phyloP scores from a whole-genome alignment of 2,329 filamentous ascomycete species.

The Sclerotinia nivalis region DNA sequence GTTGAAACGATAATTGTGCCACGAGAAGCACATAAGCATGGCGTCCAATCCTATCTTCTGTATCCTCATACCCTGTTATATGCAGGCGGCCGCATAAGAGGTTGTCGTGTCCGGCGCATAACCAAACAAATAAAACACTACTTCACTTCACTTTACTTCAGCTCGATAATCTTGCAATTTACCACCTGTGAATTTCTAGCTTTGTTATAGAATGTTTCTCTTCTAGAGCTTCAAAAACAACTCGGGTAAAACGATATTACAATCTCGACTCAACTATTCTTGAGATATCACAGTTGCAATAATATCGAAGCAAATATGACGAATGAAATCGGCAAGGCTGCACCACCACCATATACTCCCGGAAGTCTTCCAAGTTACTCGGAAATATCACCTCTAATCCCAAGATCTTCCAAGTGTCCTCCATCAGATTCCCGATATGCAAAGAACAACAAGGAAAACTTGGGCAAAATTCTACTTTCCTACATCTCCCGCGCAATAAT shows the following conservation, averaged over 20 bases:
- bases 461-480: too few relatives aligned
- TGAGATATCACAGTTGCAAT: background rate
- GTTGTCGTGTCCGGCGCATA: background rate
- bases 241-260: background rate
- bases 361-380: background rate
- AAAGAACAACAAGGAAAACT: background rate
- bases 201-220: background rate
- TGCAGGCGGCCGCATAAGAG: conserved; percentile 5
- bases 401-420: background rate
- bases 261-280: background rate
- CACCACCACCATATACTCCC: background rate
- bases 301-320: background rate
- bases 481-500: background rate
- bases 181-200: background rate
- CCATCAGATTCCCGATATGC: too few relatives aligned
- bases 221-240: background rate
- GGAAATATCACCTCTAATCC: background rate
- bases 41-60: background rate
- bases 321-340: background rate
- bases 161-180: too few relatives aligned
- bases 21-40: background rate
- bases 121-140: background rate
- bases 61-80: background rate
- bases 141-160: background rate
- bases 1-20: background rate